Evolutionary conservation across 495 filamentous ascomycete genomes (phyloP).

Genomic region (Talaromyces ruber): DNA sequence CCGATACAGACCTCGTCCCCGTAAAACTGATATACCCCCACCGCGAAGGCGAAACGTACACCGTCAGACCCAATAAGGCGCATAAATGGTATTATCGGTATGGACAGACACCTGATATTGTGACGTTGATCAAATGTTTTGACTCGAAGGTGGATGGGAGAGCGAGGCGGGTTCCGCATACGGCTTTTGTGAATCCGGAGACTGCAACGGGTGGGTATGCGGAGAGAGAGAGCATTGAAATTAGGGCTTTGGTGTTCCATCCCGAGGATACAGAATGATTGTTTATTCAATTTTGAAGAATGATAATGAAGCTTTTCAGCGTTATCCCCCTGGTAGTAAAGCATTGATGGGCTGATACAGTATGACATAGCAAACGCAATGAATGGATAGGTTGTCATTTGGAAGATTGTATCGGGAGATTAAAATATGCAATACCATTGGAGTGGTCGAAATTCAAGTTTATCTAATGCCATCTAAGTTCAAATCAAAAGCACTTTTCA

Average conservation of each 20-base stretch:
- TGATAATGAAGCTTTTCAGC: too few species aligned
- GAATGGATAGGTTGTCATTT: too few species aligned
- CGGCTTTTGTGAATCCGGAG: conserved; percentile 50
- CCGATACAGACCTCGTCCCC: conserved; percentile 36
- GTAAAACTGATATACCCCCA: conserved; percentile 42
- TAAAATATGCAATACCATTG: too few species aligned
- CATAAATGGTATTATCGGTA: conserved; percentile 47
- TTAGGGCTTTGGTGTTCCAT: conserved; percentile 50
- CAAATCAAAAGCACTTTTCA: neutral
- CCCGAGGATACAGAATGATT: conserved; percentile 33
- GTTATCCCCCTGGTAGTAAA: too few species aligned
- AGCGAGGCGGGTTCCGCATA: conserved; percentile 49
- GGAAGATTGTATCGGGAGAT: too few species aligned
- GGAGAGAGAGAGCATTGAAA: conserved; percentile 57
- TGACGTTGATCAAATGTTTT: conserved; percentile 64
- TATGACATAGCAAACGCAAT: too few species aligned
- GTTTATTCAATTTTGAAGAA: neutral
- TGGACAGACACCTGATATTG: conserved; percentile 48
- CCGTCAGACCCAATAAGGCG: conserved; percentile 25
- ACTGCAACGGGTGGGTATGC: conserved; percentile 30
- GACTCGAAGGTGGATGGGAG: conserved; percentile 52
- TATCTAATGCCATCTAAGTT: too few species aligned
- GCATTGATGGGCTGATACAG: too few species aligned
- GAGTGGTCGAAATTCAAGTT: too few species aligned
- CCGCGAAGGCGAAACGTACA: conserved; percentile 37